phyloP scores from a whole-genome alignment of 257 asterid genomes.

The Solanum stenotomum region DNA sequence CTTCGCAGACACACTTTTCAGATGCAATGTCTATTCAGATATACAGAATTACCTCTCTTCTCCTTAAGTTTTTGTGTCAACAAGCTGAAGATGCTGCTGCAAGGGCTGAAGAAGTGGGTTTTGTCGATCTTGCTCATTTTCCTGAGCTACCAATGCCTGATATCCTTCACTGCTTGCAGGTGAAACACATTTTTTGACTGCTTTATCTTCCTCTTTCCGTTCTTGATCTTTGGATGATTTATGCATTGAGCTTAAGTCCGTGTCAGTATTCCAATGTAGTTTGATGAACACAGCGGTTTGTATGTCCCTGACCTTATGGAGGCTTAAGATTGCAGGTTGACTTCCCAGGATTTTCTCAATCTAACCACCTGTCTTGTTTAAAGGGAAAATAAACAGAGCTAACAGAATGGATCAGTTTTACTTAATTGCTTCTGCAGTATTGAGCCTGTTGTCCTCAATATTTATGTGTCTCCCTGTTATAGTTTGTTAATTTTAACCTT shows the following conservation, averaged over 20 bases:
- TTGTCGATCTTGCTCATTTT: conserved; percentile 70
- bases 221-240: neutral
- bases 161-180: conserved; percentile 92
- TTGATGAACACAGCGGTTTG: neutral
- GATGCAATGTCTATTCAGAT: conserved; percentile 67
- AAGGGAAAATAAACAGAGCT: neutral
- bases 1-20: conserved; percentile 51
- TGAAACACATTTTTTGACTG: neutral
- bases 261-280: neutral
- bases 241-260: neutral
- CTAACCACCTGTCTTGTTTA: neutral
- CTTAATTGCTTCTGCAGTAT: neutral
- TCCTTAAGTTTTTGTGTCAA: conserved; percentile 65
- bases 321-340: neutral
- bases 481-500: neutral
- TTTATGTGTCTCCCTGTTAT: neutral
- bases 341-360: neutral
- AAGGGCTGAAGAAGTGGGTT: conserved; percentile 88
- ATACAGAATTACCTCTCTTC: conserved; percentile 63
- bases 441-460: neutral
- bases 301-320: neutral
- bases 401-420: neutral
- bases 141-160: conserved; percentile 99
- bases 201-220: neutral
- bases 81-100: conserved; percentile 74